Evolutionary conservation across 2,329 filamentous ascomycete species (phyloP).

Genomic region (Knufia petricola): DNA sequence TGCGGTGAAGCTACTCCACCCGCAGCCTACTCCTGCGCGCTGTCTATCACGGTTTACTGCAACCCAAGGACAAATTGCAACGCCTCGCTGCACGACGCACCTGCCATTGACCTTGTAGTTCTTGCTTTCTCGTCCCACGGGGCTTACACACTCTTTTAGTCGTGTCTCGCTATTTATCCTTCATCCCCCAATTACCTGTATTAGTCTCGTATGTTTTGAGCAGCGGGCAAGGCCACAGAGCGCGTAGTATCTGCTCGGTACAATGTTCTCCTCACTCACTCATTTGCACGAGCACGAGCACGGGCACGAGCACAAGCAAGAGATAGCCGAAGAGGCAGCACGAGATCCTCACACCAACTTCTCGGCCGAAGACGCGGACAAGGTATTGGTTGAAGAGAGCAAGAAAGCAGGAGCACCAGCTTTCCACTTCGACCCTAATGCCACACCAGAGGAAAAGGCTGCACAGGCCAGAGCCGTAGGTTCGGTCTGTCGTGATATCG

Average conservation of each 20-base stretch:
- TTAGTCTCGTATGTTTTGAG: neutral
- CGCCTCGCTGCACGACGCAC: neutral
- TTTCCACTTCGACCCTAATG: slow-evolving; percentile 80
- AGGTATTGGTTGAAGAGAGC: slow-evolving; percentile 65
- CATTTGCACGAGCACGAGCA: slow-evolving; percentile 70
- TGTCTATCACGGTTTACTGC: neutral
- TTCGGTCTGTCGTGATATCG: neutral
- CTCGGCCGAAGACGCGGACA: slow-evolving; percentile 61
- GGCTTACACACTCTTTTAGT: neutral
- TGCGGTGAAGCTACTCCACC: neutral
- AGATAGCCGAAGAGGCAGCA: slow-evolving; percentile 70
- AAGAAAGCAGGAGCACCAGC: slow-evolving; percentile 68
- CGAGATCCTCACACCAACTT: slow-evolving; percentile 59
- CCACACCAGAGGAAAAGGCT: slow-evolving; percentile 71
- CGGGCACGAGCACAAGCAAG: slow-evolving; percentile 64
- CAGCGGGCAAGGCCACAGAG: neutral
- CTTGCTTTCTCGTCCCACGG: neutral
- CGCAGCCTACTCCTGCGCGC: neutral
- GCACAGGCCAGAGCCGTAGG: slow-evolving; percentile 63
- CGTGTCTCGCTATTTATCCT: neutral
- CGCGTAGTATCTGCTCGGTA: neutral
- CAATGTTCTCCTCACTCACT: slow-evolving; percentile 12
- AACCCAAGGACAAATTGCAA: neutral
- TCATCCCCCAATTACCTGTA: neutral
- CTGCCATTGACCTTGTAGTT: neutral